Evolutionary conservation across 345 rosid genomes (phyloP).

Genomic region (Acer saccharum): DNA sequence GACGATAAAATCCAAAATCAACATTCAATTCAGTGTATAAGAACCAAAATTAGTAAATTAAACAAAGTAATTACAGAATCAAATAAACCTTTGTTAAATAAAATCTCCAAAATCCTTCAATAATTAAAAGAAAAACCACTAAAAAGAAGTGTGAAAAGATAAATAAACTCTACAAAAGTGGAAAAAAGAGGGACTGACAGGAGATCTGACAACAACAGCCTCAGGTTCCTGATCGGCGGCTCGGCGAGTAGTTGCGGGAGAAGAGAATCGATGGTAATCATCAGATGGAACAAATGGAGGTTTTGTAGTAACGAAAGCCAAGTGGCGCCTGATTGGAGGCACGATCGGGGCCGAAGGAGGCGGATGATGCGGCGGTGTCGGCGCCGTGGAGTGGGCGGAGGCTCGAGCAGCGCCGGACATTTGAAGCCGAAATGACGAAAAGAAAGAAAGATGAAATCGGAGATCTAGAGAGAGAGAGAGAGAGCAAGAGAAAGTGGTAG

Average conservation of each 20-base stretch:
- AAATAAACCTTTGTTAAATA: neutral
- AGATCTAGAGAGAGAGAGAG: slow-evolving; percentile 19
- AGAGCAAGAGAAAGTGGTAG: too few species aligned
- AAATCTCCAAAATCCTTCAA: neutral
- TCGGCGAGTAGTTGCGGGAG: slow-evolving; percentile 24
- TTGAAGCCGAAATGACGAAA: slow-evolving; percentile 12
- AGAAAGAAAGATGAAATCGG: slow-evolving; percentile 6
- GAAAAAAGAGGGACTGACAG: slow-evolving; percentile 49
- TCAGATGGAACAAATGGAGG: slow-evolving; percentile 72
- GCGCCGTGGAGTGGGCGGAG: slow-evolving; percentile 38
- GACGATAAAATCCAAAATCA: neutral
- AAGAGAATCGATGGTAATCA: slow-evolving; percentile 68
- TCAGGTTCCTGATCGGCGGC: slow-evolving; percentile 61
- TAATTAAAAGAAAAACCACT: slow-evolving; percentile 12
- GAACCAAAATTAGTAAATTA: neutral
- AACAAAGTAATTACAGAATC: neutral
- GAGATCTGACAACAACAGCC: slow-evolving; percentile 68
- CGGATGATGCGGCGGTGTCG: slow-evolving; percentile 36
- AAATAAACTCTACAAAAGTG: neutral
- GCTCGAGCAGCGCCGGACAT: slow-evolving; percentile 66
- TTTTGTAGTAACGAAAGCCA: slow-evolving; percentile 68
- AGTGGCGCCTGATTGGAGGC: slow-evolving; percentile 74
- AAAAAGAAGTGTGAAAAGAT: neutral
- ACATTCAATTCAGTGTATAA: neutral
- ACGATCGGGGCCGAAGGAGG: slow-evolving; percentile 47